Evolutionary conservation across 2,329 filamentous ascomycete species (phyloP), one percentile per base, ranked within the genome.

Genomic region (Zymoseptoria pseudotritici): DNA sequence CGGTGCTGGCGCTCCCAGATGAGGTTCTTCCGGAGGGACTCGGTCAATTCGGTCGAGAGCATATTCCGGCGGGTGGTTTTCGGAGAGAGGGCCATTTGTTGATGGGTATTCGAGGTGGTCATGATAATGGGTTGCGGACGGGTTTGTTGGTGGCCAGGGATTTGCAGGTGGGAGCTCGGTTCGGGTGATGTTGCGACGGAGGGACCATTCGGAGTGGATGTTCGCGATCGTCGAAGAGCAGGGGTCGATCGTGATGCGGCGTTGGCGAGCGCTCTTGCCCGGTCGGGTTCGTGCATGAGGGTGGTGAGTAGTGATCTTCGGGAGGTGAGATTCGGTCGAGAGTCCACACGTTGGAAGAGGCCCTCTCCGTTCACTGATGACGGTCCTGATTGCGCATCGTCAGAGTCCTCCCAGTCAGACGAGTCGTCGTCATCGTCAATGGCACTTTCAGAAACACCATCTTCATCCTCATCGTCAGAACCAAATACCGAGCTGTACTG

Each of bases 1-100:
- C 94, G 96, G 72, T 97, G 93, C 71, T 96, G 91, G 56, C 94
- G 88, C 74, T 99, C 94, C 89, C 91, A 96, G 17, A 97, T 83
- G 17, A 99, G 86, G 69, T 97, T 90, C 67, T 91, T 89, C 21
- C 94, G 86, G 3, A 99, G 85, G 21, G 91, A 96, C 73, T 96
- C 91, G 2, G 93, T 97, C 58, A 99, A 80, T 77, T 99, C 94
- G 0, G 90, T 95, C 8, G 90, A 88, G 59, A 99, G 83, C 94
- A 99, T 99, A 75, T 97, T 95, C 62, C 92, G 85, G 56, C 94
- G 85, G 0, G 92, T 97, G 0, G 93, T 97, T 60, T 91, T 86
- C 3, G 94, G 94, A 4, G 94, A 97, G 65, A 96, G 82, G 1
- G 91, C 89, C 11, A 70, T 63, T 31, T 67, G 63, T 26, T 90